Evolutionary conservation across 495 filamentous ascomycete species (phyloP).

Genomic region (Daldinia vernicosa): DNA sequence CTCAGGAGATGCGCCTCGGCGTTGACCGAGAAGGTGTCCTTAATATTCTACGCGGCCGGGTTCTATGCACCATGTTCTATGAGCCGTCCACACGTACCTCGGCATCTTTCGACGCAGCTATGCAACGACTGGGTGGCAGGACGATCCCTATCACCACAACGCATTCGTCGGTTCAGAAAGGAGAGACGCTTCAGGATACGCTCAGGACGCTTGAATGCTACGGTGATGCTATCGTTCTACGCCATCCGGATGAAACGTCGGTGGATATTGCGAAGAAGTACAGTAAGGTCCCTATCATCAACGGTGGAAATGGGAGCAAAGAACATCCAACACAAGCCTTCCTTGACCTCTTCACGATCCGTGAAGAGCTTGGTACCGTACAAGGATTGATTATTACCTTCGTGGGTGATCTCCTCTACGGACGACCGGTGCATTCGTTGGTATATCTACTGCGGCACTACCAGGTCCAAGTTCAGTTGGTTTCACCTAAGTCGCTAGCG

Average conservation of each 20-base stretch:
- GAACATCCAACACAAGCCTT: conserved; percentile 98
- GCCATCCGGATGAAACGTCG: conserved; percentile 83
- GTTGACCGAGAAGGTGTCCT: conserved; percentile 90
- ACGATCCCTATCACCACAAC: conserved; percentile 79
- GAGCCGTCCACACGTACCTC: conserved; percentile 97
- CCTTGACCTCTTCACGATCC: conserved; percentile 98
- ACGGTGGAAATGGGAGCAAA: conserved; percentile 91
- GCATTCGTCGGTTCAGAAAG: conserved; percentile 88
- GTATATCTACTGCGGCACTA: conserved; percentile 94
- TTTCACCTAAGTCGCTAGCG: conserved; percentile 79
- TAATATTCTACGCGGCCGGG: conserved; percentile 81
- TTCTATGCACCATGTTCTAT: conserved; percentile 93
- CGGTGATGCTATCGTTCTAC: conserved; percentile 90
- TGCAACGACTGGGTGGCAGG: conserved; percentile 93
- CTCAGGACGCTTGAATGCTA: conserved; percentile 94
- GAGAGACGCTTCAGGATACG: conserved; percentile 91
- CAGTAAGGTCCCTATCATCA: conserved; percentile 90
- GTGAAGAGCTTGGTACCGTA: conserved; percentile 95
- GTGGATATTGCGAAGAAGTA: conserved; percentile 83
- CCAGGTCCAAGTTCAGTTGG: conserved; percentile 90
- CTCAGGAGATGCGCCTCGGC: conserved; percentile 93
- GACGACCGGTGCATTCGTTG: conserved; percentile 92
- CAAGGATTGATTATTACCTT: conserved; percentile 96
- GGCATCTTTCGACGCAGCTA: conserved; percentile 94
- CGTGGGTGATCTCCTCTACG: conserved; percentile 89